Evolutionary conservation across 176 grass and related monocot species (phyloP), one percentile per base, ranked within the genome.

Genomic region (Musa schizocarpa): DNA sequence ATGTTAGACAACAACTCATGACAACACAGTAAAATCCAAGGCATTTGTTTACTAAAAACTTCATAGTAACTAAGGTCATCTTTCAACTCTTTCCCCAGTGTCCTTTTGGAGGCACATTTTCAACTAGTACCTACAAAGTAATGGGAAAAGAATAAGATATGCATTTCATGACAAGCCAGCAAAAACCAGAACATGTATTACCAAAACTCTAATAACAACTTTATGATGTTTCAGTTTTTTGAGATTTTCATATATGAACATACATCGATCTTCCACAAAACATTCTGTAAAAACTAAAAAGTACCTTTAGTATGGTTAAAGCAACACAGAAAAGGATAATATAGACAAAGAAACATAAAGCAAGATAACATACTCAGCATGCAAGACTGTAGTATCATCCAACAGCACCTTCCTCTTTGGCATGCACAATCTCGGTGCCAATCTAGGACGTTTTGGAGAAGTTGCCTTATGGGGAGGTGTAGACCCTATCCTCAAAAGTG

Each of bases 371-470:
- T 95, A 99, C 96, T 99, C 96, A 72, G 96, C 96, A 84, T 95
- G 91, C 78, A 99, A 90, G 74, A 99, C 86, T 87, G 91, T 95
- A 72, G 86, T 86, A 81, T 99, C 96, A 74, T 99, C 96, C 63
- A 86, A 69, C 81, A 87, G 83, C 69, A 88, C 91, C 82, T 94
- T 99, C 79, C 88, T 90, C 86, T 99, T 99, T 9, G 76, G 80
- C 34, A 75, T 85, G 50, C 68, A 61, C 1, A 21, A 74, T 82
- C 78, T 99, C 0, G 86, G 80, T 72, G 78, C 81, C 81, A 94
- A 80, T 71, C 86, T 85, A 27, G 81, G 91, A 29, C 96, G 96
- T 80, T 99, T 99, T 74, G 81, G 59, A 65, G 81, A 83, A 79
- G 86, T 79, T 58, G 81, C 74, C 67, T 83, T 99, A 13, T 24